Percentiles rank a stretch among this genome's conserved stretches.
Evolutionary conservation across 495 filamentous ascomycete species (phyloP).

Genomic region (Neurospora sublineolata): DNA sequence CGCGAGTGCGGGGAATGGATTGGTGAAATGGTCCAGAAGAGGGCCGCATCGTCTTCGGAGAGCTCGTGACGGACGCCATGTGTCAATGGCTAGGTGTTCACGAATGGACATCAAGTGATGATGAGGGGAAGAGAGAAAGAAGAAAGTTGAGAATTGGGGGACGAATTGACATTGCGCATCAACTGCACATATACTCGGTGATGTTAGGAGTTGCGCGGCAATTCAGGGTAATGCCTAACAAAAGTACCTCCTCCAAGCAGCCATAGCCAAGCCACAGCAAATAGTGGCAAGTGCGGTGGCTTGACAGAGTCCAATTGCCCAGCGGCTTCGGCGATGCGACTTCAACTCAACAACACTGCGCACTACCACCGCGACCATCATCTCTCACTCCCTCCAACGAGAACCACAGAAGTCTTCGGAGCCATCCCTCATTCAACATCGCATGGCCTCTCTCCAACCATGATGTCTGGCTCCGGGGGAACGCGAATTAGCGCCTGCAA

Average conservation of each 20-base stretch:
- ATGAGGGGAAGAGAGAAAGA: not conserved
- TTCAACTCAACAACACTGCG: not conserved
- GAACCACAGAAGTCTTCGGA: no score
- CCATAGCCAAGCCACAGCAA: not conserved
- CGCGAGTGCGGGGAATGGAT: not conserved
- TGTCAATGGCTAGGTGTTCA: not conserved
- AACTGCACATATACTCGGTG: not conserved
- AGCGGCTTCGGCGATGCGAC: not conserved
- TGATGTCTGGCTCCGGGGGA: no score
- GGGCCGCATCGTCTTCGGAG: not conserved
- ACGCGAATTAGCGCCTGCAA: no score
- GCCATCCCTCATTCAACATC: no score
- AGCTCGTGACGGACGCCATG: not conserved
- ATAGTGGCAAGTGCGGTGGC: not conserved
- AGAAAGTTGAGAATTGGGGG: not conserved
- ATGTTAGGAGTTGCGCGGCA: not conserved
- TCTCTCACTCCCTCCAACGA: not conserved
- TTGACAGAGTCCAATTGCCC: not conserved
- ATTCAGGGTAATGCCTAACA: not conserved
- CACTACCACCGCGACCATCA: not conserved
- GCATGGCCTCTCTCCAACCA: no score
- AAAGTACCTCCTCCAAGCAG: accelerated
- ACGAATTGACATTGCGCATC: not conserved
- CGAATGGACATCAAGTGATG: not conserved
- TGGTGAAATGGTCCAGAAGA: not conserved